Percentiles rank a stretch among this genome's conserved stretches.
Evolutionary conservation across 106 monocot species (phyloP).

Genomic region (Allium sativum): DNA sequence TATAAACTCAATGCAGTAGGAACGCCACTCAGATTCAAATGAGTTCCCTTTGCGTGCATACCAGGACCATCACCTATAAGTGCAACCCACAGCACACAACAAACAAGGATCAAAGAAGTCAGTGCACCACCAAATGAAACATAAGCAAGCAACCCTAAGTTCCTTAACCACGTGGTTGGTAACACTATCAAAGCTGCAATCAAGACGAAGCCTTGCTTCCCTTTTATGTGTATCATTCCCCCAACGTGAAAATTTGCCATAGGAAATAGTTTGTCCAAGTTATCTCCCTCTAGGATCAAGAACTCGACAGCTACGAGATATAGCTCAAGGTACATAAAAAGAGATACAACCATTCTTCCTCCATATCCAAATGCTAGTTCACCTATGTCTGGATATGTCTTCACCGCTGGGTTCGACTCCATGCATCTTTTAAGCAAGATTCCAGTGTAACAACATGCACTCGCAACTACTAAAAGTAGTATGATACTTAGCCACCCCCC

Average conservation of each 20-base stretch:
- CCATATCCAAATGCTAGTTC: conserved; percentile 66
- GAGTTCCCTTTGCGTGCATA: conserved; percentile 45
- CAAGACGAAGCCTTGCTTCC: conserved; percentile 56
- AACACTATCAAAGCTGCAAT: conserved; percentile 42
- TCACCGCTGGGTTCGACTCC: conserved; percentile 45
- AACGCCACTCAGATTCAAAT: conserved; percentile 36
- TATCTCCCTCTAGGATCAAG: conserved; percentile 77
- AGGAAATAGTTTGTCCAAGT: conserved; percentile 69
- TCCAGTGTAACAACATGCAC: conserved; percentile 63
- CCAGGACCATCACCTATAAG: conserved; percentile 29
- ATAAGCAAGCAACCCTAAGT: conserved; percentile 49
- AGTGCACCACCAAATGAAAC: conserved; percentile 59
- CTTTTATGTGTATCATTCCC: conserved; percentile 19
- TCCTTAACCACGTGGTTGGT: conserved; percentile 79
- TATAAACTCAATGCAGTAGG: conserved; percentile 67
- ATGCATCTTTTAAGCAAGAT: conserved; percentile 67
- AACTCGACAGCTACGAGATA: conserved; percentile 65
- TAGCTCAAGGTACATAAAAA: conserved; percentile 80
- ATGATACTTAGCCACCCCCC: conserved; percentile 77
- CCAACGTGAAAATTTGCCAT: conserved; percentile 11
- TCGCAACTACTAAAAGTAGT: conserved; percentile 44
- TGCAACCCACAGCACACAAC: conserved; percentile 42
- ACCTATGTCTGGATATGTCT: conserved; percentile 82
- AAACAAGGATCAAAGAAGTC: conserved; percentile 36
- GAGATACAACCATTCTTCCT: conserved; percentile 40